phyloP scores from a whole-genome alignment of 345 rosid species.

The Xanthoceras sorbifolium region DNA sequence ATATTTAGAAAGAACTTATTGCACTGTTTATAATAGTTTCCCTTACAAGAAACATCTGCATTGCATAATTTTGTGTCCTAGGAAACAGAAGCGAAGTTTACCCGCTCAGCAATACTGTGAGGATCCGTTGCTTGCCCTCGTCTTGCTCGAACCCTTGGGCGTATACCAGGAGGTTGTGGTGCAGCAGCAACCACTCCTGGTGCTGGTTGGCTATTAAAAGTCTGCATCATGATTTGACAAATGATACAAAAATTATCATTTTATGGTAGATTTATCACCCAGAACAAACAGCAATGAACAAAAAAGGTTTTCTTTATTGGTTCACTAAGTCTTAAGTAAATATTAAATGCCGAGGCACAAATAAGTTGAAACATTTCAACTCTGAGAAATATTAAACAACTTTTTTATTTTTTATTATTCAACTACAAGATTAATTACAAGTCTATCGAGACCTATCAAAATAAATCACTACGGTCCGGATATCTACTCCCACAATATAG shows the following conservation, averaged over 20 bases:
- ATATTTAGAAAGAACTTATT: neutral
- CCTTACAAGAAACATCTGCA: neutral
- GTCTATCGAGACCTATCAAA: too few relatives aligned
- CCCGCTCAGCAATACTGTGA: constrained; percentile 74
- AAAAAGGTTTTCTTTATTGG: too few relatives aligned
- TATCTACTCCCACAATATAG: too few relatives aligned
- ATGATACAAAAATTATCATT: neutral
- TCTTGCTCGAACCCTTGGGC: constrained; percentile 67
- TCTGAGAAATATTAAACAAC: neutral
- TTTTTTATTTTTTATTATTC: too few relatives aligned
- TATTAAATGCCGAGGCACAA: too few relatives aligned
- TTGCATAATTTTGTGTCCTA: neutral
- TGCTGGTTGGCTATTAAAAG: constrained; percentile 46
- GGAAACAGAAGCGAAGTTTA: constrained; percentile 23
- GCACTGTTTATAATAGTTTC: neutral
- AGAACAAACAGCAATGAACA: neutral
- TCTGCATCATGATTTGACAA: constrained; percentile 31
- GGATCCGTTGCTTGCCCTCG: constrained; percentile 73
- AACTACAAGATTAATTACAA: too few relatives aligned
- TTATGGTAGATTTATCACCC: neutral
- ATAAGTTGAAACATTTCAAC: too few relatives aligned
- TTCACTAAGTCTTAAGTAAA: neutral
- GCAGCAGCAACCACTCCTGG: constrained; percentile 36
- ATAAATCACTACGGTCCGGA: too few relatives aligned
- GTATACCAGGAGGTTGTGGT: constrained; percentile 46